Percentiles rank a stretch among this genome's conserved stretches.
These are phyloP conservation scores for Arbutus unedo DNA, from an alignment of 148 eudicot species.

Conservation along the genomic window DNA sequence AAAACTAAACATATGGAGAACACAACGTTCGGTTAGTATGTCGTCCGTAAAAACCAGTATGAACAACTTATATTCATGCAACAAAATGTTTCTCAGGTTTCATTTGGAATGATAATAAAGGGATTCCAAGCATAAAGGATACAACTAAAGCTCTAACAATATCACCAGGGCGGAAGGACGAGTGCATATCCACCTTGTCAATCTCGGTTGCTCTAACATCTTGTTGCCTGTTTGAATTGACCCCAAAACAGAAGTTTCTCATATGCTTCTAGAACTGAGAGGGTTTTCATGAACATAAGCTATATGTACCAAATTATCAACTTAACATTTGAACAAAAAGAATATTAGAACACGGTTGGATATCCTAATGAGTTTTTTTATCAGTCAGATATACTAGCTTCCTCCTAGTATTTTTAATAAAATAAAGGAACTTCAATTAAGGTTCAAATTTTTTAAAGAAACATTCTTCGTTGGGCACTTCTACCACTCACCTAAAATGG, in stretches of 20 bases:
- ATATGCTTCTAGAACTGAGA: not conserved
- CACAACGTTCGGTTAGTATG: not conserved
- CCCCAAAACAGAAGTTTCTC: not conserved
- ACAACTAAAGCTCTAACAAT: conserved; percentile 85
- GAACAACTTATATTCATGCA: not conserved
- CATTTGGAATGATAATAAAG: conserved; percentile 7
- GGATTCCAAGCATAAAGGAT: conserved; percentile 45
- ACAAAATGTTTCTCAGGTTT: not conserved
- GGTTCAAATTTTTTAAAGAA: not conserved
- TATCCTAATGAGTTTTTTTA: not conserved
- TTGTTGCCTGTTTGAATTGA: conserved; percentile 66
- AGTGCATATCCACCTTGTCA: conserved; percentile 95
- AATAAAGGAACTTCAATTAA: not conserved
- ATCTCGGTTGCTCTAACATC: conserved; percentile 98
- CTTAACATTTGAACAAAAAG: not conserved
- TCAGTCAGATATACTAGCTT: not conserved
- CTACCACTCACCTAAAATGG: not conserved
- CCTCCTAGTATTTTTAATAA: not conserved
- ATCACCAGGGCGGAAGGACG: conserved; percentile 89
- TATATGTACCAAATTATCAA: not conserved
- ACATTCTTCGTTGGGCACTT: not conserved
- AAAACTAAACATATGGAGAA: not conserved
- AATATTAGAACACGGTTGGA: not conserved
- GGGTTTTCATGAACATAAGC: not conserved
- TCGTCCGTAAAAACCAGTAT: not conserved